phyloP scores from a whole-genome alignment of 495 filamentous ascomycete species.

The Letharia lupina region DNA sequence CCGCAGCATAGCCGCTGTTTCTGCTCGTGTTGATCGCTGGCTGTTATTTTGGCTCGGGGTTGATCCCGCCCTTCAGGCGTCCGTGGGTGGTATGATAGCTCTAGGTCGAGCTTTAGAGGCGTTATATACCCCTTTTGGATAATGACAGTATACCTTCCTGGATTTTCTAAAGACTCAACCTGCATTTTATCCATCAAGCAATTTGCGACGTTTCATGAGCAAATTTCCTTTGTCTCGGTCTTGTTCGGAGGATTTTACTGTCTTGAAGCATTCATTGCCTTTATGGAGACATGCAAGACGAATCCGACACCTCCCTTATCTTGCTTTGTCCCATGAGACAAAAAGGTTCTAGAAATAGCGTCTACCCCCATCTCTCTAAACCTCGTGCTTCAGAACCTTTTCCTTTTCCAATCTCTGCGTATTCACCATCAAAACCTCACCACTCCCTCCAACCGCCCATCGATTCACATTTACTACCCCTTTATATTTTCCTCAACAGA shows the following conservation, averaged over 20 bases:
- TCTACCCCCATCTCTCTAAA: no score
- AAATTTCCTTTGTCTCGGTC: not conserved
- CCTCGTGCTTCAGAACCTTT: not conserved
- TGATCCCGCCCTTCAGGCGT: not conserved
- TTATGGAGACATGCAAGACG: not conserved
- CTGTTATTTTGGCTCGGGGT: not conserved
- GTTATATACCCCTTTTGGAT: not conserved
- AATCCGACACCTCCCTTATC: not conserved
- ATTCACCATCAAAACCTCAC: not conserved
- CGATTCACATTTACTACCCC: no score
- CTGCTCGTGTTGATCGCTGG: not conserved
- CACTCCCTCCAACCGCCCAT: not conserved
- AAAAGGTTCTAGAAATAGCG: no score
- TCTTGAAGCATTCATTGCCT: not conserved
- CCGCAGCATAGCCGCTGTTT: not conserved
- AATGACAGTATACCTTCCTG: not conserved
- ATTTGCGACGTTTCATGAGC: not conserved
- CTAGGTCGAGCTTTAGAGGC: not conserved
- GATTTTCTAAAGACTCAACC: not conserved
- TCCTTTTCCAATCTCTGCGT: not conserved
- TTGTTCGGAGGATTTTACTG: not conserved
- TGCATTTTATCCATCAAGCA: not conserved
- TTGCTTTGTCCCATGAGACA: not conserved
- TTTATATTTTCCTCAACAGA: not conserved
- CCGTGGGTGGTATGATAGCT: not conserved